phyloP scores from a whole-genome alignment of 2,329 filamentous ascomycete species.

The Aspergillus fumigatus region DNA sequence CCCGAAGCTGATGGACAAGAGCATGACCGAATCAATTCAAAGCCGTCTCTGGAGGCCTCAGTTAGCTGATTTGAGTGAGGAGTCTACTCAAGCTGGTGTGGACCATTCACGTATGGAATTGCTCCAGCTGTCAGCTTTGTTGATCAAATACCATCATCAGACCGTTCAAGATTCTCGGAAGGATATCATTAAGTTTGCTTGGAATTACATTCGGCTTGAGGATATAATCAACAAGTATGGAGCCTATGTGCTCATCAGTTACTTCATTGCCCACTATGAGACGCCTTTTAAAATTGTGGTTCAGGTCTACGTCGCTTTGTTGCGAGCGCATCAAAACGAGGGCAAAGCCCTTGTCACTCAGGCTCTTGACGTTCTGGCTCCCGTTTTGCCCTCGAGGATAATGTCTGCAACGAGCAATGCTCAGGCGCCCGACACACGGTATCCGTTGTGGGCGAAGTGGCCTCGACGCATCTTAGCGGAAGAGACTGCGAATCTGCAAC shows the following conservation, averaged over 20 bases:
- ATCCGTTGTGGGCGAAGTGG: slow-evolving; percentile 81
- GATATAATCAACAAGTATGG: slow-evolving; percentile 99
- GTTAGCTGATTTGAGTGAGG: slow-evolving; percentile 74
- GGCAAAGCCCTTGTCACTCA: slow-evolving; percentile 89
- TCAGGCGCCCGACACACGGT: slow-evolving; percentile 63
- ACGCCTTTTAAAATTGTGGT: slow-evolving; percentile 93
- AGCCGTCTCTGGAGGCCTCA: slow-evolving; percentile 92
- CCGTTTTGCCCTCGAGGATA: slow-evolving; percentile 82
- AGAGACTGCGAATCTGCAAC: slow-evolving; percentile 90
- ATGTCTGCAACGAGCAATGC: slow-evolving; percentile 43
- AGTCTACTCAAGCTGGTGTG: slow-evolving; percentile 76
- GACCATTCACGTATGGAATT: slow-evolving; percentile 96
- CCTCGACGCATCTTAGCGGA: slow-evolving; percentile 88
- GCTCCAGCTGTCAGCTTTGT: slow-evolving; percentile 86
- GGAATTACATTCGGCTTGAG: slow-evolving; percentile 97
- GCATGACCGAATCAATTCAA: slow-evolving; percentile 84
- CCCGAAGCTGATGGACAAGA: slow-evolving; percentile 75
- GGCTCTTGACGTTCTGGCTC: slow-evolving; percentile 90
- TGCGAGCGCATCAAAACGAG: slow-evolving; percentile 93
- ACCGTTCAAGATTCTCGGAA: slow-evolving; percentile 89
- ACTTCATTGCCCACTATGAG: slow-evolving; percentile 96
- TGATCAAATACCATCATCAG: slow-evolving; percentile 90
- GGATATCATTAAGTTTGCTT: slow-evolving; percentile 98
- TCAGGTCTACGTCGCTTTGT: slow-evolving; percentile 86
- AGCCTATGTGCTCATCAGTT: slow-evolving; percentile 92